Evolutionary conservation across 2,329 filamentous ascomycete species (phyloP), one percentile per base, ranked within the genome.

Genomic region (Xylariales sp.): DNA sequence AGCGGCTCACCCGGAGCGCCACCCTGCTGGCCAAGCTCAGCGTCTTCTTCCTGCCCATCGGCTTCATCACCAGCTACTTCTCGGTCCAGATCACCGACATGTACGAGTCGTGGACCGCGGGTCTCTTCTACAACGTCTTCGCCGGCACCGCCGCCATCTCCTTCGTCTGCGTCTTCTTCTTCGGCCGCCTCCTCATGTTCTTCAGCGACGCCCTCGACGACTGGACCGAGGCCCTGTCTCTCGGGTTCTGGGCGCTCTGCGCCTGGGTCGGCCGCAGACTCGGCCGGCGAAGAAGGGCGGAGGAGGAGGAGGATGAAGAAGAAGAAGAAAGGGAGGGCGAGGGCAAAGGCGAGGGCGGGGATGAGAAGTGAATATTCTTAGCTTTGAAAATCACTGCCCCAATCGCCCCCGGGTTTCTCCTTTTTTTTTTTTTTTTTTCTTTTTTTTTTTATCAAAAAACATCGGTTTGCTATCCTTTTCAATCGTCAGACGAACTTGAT

Each of bases 41-140:
- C 11, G 84, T 88, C 28, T 67, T 88, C 36, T 89, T 89, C 62
- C 69, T 88, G 39, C 85, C 85, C 1, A 81, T 88, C 43, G 83
- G 75, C 47, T 71, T 88, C 33, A 81, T 88, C 76, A 87, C 83
- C 4, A 78, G 70, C 21, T 89, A 88, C 59, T 89, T 88, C 56
- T 81, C 78, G 5, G 72, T 82, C 2, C 74, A 85, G 54, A 74
- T 88, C 34, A 60, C 66, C 6, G 72, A 76, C 4, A 62, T 81
- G 8, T 67, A 74, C 33, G 55, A 57, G 6, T 60, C 63, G n/a
- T 88, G 85, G 59, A 77, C 74, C 0, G 61, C 72, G 12, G 69
- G 59, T 40, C 74, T 78, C 29, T 89, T 85, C 55, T 88, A 84
- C 84, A 66, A 74, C 34, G 64, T 71, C 19, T 88, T 89, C 61